Evolutionary conservation across 1,139 yeast genomes (phyloP).

Genomic region (Suhomyces chickasaworum): DNA sequence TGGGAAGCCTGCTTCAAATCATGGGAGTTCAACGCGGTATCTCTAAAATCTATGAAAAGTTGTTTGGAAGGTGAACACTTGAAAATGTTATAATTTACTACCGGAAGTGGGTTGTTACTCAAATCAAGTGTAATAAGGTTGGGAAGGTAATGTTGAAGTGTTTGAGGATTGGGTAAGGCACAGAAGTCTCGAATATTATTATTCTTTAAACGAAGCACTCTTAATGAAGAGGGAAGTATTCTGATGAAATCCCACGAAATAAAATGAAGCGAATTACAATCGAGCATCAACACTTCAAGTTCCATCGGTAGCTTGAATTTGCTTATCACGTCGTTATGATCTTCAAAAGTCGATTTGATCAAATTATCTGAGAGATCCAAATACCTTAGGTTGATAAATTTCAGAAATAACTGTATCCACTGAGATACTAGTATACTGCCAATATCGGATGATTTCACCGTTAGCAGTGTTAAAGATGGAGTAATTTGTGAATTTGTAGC

Average conservation of each 20-base stretch:
- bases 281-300: conserved; percentile 28
- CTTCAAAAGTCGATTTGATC: conserved; percentile 24
- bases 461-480: conserved; percentile 26
- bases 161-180: background rate
- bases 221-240: conserved; percentile 32
- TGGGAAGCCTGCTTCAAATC: conserved; percentile 3
- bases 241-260: conserved; percentile 26
- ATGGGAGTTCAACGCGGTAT: conserved; percentile 1
- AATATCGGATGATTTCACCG: conserved; percentile 39
- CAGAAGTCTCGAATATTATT: conserved; percentile 16
- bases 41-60: background rate
- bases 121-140: conserved; percentile 2
- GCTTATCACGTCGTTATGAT: conserved; percentile 28
- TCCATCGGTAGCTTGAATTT: conserved; percentile 34
- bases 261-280: conserved; percentile 28
- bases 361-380: conserved; percentile 35
- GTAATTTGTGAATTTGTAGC: conserved; percentile 23
- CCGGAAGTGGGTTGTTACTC: conserved; percentile 2
- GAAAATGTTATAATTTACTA: conserved; percentile 1
- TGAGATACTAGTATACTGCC: conserved; percentile 36
- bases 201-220: conserved; percentile 23
- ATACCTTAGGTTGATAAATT: conserved; percentile 25
- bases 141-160: conserved; percentile 5
- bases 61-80: background rate
- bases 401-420: conserved; percentile 37